Evolutionary conservation across 1,139 yeast species (phyloP).

Genomic region (Pichia sp.): DNA sequence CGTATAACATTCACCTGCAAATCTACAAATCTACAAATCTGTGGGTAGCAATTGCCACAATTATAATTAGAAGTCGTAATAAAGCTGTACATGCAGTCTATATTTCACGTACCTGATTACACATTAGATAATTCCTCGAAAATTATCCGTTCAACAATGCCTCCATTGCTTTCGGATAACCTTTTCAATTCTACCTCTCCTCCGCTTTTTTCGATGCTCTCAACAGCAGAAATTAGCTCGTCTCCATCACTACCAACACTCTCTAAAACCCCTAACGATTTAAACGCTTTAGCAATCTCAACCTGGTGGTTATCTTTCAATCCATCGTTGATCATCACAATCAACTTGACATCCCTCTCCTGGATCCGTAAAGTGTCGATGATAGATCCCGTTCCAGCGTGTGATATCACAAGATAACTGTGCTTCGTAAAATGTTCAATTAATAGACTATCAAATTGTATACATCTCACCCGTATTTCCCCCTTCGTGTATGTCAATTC

Average conservation of each 20-base stretch:
- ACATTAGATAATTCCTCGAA: no score
- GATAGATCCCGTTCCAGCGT: conserved; percentile 95
- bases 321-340: conserved; percentile 67
- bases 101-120: no score
- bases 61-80: no score
- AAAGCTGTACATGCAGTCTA: no score
- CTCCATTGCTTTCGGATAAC: conserved; percentile 21
- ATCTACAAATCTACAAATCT: no score
- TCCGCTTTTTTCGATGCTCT: background rate
- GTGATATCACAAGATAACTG: conserved; percentile 56
- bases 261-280: conserved; percentile 36
- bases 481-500: background rate
- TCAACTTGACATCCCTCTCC: conserved; percentile 31
- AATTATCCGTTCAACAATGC: conserved; percentile 16
- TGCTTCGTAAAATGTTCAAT: conserved; percentile 35
- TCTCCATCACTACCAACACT: conserved; percentile 15
- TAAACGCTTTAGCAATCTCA: conserved; percentile 69
- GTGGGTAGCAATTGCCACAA: no score
- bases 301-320: conserved; percentile 88
- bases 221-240: conserved; percentile 15
- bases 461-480: conserved; percentile 35
- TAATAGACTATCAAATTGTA: conserved; percentile 49
- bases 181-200: background rate
- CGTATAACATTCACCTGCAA: no score
- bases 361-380: conserved; percentile 62